phyloP scores from a whole-genome alignment of 768 basidiomycete genomes.

The Pulveroboletus ravenelii region DNA sequence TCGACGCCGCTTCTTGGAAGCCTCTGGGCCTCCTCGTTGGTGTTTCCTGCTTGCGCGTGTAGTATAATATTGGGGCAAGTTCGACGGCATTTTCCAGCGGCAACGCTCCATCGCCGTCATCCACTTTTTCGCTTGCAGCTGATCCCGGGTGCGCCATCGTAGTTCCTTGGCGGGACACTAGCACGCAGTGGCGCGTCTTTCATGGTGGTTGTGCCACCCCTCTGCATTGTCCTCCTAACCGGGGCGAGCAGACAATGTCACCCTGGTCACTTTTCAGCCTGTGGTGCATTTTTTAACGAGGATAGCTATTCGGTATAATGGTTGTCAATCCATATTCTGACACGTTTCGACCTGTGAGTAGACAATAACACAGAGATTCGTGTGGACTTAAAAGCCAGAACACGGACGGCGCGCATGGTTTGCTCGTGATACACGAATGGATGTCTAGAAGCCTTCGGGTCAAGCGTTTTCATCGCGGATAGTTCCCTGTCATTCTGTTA shows the following conservation, averaged over 20 bases:
- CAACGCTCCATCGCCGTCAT: not conserved
- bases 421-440: not conserved
- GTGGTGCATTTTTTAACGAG: not conserved
- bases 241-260: not conserved
- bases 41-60: conserved; percentile 1
- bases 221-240: too few species aligned
- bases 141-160: too few species aligned
- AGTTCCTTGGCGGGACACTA: too few species aligned
- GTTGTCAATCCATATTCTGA: not conserved
- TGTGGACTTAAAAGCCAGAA: not conserved
- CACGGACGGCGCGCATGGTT: not conserved
- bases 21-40: not conserved
- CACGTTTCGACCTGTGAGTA: not conserved
- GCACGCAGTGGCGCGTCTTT: not conserved
- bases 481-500: too few species aligned
- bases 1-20: conserved; percentile 5
- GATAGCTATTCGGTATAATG: not conserved
- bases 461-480: not conserved
- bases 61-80: too few species aligned
- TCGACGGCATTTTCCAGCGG: not conserved
- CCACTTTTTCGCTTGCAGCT: not conserved
- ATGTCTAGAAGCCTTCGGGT: too few species aligned
- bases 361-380: not conserved
- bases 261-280: not conserved
- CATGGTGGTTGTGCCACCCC: conserved; percentile 13